Evolutionary conservation across 2,329 filamentous ascomycete species (phyloP).

Genomic region (Moelleriella libera): DNA sequence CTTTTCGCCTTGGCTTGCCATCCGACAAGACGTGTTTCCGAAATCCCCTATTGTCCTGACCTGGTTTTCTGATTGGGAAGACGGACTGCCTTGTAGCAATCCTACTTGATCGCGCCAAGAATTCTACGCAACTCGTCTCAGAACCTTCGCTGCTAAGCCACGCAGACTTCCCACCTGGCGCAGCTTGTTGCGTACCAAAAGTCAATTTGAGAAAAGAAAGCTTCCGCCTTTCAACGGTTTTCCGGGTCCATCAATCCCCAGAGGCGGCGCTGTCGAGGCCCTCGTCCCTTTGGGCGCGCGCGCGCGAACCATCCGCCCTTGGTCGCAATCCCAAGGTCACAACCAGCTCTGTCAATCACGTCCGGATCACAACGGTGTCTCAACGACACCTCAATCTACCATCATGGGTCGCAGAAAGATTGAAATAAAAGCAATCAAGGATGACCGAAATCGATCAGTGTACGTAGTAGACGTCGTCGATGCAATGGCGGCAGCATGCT

Average conservation of each 20-base stretch:
- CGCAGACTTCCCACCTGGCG: not conserved
- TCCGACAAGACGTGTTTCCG: not conserved
- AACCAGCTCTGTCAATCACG: not conserved
- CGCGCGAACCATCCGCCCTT: not conserved
- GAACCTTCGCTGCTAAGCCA: not conserved
- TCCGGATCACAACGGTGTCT: constrained; percentile 2
- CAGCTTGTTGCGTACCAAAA: too few species aligned
- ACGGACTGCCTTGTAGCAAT: not conserved
- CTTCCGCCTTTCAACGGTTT: not conserved
- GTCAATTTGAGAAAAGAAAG: too few species aligned
- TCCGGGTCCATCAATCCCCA: not conserved
- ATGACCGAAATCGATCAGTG: constrained; percentile 96
- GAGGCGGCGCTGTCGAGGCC: not conserved
- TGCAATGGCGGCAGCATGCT: too few species aligned
- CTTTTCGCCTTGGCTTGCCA: not conserved
- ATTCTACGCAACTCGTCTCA: not conserved
- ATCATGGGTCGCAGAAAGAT: constrained; percentile 96
- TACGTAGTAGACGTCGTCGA: constrained; percentile 26
- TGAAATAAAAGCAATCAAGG: constrained; percentile 98
- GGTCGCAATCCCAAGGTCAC: not conserved
- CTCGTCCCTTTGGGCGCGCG: not conserved
- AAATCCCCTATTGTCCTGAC: not conserved
- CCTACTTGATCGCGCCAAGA: not conserved
- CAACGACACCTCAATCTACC: constrained; percentile 5
- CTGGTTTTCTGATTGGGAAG: not conserved